These are phyloP conservation scores for Tylopilus rubrobrunneus DNA, from an alignment of 768 basidiomycete genomes.

Conservation along the genomic window DNA sequence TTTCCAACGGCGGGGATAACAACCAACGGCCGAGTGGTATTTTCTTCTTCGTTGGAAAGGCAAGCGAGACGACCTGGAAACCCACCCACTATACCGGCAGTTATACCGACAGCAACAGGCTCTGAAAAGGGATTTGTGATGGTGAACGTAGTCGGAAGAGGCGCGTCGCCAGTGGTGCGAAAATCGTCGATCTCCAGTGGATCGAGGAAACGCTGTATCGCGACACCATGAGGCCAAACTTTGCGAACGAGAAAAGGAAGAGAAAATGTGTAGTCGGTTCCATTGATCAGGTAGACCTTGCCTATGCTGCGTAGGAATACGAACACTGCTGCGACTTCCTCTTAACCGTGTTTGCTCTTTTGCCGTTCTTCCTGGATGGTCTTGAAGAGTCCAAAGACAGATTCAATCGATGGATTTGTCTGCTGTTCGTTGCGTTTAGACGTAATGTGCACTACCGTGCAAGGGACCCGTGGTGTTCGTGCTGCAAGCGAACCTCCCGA, in stretches of 20 bases:
- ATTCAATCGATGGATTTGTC: constrained; percentile 15
- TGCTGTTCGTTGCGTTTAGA: constrained; percentile 16
- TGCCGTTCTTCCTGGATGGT: constrained; percentile 37
- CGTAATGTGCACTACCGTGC: constrained; percentile 29
- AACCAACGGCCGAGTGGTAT: constrained; percentile 45
- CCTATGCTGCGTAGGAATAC: constrained; percentile 75
- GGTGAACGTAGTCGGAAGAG: constrained; percentile 78
- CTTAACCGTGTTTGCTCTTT: constrained; percentile 34
- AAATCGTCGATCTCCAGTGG: constrained; percentile 64
- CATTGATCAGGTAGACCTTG: constrained; percentile 67
- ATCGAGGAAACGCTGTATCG: constrained; percentile 74
- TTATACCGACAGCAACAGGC: constrained; percentile 65
- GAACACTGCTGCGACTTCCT: constrained; percentile 58
- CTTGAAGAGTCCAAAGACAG: constrained; percentile 43
- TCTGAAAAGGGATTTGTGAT: constrained; percentile 76
- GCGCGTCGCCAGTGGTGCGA: constrained; percentile 57
- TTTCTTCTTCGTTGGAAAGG: constrained; percentile 54
- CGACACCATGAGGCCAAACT: constrained; percentile 80
- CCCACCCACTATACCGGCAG: constrained; percentile 53
- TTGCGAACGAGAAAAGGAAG: constrained; percentile 76
- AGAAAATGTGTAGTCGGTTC: constrained; percentile 71
- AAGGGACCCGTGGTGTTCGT: constrained; percentile 24
- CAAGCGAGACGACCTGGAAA: constrained; percentile 30
- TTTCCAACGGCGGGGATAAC: constrained; percentile 62
- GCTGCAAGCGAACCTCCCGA: constrained; percentile 67